A percentile compares a stretch with the other conserved stretches of the same genome.
These are phyloP conservation scores for Alternaria atra DNA, from an alignment of 2,329 filamentous ascomycete species.

Conservation along the genomic window DNA sequence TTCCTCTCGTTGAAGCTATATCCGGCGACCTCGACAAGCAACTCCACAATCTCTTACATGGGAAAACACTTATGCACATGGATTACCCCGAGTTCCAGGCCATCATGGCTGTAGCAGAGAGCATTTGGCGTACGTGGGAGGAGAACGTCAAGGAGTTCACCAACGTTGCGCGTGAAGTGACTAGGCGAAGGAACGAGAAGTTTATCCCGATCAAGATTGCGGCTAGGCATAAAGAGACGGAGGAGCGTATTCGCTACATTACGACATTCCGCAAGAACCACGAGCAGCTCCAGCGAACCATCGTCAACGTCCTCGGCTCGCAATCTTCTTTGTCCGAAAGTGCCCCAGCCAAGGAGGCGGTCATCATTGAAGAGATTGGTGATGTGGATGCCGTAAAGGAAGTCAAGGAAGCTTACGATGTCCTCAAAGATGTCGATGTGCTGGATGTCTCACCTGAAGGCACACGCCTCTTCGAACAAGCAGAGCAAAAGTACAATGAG, in stretches of 20 bases:
- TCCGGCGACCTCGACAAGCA: conserved; percentile 90
- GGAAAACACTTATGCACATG: conserved; percentile 87
- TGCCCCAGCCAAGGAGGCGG: conserved; percentile 55
- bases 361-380: conserved; percentile 91
- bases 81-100: conserved; percentile 89
- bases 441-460: conserved; percentile 91
- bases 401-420: conserved; percentile 92
- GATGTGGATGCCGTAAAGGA: conserved; percentile 98
- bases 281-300: conserved; percentile 95
- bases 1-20: conserved; percentile 96
- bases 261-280: conserved; percentile 95
- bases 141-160: conserved; percentile 98
- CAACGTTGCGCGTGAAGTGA: conserved; percentile 94
- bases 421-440: conserved; percentile 92
- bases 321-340: conserved; percentile 54
- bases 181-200: conserved; percentile 90
- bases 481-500: conserved; percentile 96
- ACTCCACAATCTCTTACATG: conserved; percentile 84
- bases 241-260: conserved; percentile 92
- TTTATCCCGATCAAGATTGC: conserved; percentile 98
- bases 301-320: conserved; percentile 93
- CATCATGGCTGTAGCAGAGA: conserved; percentile 83
- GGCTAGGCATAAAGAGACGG: conserved; percentile 85
- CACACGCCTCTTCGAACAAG: conserved; percentile 89
- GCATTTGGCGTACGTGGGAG: conserved; percentile 93